A percentile compares a stretch with the other conserved stretches of the same genome.
Conservation (phyloP, 305 asterid genomes). For the Plantago rigida region DNA sequence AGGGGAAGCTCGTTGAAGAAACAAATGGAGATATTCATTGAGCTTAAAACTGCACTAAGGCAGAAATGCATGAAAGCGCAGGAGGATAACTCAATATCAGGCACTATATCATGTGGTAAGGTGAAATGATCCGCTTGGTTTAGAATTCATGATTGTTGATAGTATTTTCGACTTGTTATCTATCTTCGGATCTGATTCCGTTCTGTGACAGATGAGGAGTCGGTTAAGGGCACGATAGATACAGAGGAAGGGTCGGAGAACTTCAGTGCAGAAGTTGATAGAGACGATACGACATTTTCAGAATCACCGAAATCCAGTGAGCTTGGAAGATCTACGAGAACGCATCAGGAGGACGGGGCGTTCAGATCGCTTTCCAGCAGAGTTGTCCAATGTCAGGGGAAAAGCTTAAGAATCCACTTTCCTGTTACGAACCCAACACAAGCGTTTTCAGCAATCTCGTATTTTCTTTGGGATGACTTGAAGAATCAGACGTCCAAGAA, state of each 20-base stretch:
- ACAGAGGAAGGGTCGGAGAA: slow-evolving; percentile 44
- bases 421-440: slow-evolving; percentile 76
- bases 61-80: slow-evolving; percentile 34
- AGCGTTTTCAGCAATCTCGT: slow-evolving; percentile 67
- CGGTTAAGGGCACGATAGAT: slow-evolving; percentile 33
- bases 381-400: slow-evolving; percentile 46
- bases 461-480: slow-evolving; percentile 76
- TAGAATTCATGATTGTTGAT: too few relatives aligned
- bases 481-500: slow-evolving; percentile 60
- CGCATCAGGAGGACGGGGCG: slow-evolving; percentile 37
- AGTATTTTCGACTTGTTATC: background rate
- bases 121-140: too few relatives aligned
- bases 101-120: slow-evolving; percentile 70
- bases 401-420: slow-evolving; percentile 58
- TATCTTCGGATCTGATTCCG: background rate
- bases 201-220: slow-evolving; percentile 52
- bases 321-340: slow-evolving; percentile 33
- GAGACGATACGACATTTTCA: slow-evolving; percentile 22
- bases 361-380: slow-evolving; percentile 40
- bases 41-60: slow-evolving; percentile 47
- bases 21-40: slow-evolving; percentile 67
- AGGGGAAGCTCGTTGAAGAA: slow-evolving; percentile 66
- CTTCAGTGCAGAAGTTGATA: slow-evolving; percentile 29
- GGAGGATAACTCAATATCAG: slow-evolving; percentile 67
- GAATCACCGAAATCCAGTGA: slow-evolving; percentile 39